phyloP scores from a whole-genome alignment of 2,329 filamentous ascomycete species.

The Shiraia bambusicola region DNA sequence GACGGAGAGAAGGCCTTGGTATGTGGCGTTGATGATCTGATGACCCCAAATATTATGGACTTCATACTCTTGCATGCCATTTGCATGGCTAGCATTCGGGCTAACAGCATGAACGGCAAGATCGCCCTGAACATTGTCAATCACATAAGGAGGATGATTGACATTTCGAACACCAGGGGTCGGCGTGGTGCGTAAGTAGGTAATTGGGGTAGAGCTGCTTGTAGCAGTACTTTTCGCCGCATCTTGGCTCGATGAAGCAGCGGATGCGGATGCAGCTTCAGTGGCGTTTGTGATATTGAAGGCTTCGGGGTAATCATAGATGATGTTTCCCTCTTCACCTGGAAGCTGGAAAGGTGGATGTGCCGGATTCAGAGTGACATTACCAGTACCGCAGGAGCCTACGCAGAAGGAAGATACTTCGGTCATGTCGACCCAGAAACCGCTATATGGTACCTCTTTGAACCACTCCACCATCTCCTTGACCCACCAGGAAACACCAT shows the following conservation, averaged over 20 bases:
- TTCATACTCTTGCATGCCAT: constrained; percentile 75
- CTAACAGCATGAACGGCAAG: constrained; percentile 71
- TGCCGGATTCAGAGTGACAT: constrained; percentile 66
- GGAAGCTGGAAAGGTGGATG: constrained; percentile 67
- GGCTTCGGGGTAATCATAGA: constrained; percentile 66
- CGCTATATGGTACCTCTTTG: constrained; percentile 56
- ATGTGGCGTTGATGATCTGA: constrained; percentile 75
- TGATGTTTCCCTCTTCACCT: constrained; percentile 62
- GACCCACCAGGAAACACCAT: constrained; percentile 62
- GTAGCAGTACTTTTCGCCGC: constrained; percentile 41
- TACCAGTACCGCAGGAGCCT: constrained; percentile 68
- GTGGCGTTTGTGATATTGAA: constrained; percentile 70
- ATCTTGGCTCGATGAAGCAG: constrained; percentile 55
- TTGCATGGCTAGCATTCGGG: constrained; percentile 75
- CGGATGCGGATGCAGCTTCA: constrained; percentile 62
- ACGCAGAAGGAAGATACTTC: constrained; percentile 67
- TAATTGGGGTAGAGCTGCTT: constrained; percentile 32
- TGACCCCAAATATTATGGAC: constrained; percentile 73
- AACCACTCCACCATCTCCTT: constrained; percentile 56
- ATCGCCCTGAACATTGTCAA: constrained; percentile 73
- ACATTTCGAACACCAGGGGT: constrained; percentile 66
- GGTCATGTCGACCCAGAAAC: constrained; percentile 63
- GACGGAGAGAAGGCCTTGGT: constrained; percentile 65
- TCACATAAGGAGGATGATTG: constrained; percentile 73
- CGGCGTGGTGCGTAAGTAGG: constrained; percentile 60